These are phyloP conservation scores for Cutaneotrichosporon sp. DNA, from an alignment of 1,284 basidiomycete species.

Conservation along the genomic window DNA sequence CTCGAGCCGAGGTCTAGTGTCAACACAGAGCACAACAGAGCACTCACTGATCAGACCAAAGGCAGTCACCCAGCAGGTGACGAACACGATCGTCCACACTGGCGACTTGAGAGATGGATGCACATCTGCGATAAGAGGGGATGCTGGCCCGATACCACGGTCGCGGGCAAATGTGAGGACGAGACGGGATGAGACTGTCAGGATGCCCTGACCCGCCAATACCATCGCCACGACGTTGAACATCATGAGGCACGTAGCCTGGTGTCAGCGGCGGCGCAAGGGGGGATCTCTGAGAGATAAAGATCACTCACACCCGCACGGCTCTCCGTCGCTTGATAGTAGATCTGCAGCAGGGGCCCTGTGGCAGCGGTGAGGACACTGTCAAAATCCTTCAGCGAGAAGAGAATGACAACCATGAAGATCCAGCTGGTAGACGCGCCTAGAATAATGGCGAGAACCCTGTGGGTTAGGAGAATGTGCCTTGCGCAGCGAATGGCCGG, in stretches of 20 bases:
- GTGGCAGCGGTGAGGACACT: background rate
- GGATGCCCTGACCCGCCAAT: slow-evolving; percentile 18
- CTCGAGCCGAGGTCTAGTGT: slow-evolving; percentile 53
- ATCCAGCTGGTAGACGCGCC: slow-evolving; percentile 26
- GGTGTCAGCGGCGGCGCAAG: background rate
- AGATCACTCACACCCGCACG: background rate
- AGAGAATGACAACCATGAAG: slow-evolving; percentile 35
- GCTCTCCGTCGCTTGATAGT: slow-evolving; percentile 27
- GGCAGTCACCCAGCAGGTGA: slow-evolving; percentile 47
- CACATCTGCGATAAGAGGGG: background rate
- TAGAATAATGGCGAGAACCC: slow-evolving; percentile 27
- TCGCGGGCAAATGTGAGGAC: slow-evolving; percentile 10
- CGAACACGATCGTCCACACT: slow-evolving; percentile 19
- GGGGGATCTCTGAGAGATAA: background rate
- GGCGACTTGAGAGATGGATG: slow-evolving; percentile 23
- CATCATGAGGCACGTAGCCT: slow-evolving; percentile 20
- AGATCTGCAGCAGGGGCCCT: slow-evolving; percentile 5
- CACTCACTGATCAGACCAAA: slow-evolving; percentile 51
- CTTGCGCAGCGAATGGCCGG: no score
- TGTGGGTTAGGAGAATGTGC: slow-evolving; percentile 7
- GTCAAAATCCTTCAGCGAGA: slow-evolving; percentile 1
- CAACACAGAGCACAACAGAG: background rate
- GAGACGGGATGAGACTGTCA: slow-evolving; percentile 22
- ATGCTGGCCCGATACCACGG: slow-evolving; percentile 2
- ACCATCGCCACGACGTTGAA: slow-evolving; percentile 24